A percentile compares a stretch with the other conserved stretches of the same genome.
Evolutionary conservation across 148 eudicot genomes (phyloP).

Genomic region (Fallopia convolvulus): DNA sequence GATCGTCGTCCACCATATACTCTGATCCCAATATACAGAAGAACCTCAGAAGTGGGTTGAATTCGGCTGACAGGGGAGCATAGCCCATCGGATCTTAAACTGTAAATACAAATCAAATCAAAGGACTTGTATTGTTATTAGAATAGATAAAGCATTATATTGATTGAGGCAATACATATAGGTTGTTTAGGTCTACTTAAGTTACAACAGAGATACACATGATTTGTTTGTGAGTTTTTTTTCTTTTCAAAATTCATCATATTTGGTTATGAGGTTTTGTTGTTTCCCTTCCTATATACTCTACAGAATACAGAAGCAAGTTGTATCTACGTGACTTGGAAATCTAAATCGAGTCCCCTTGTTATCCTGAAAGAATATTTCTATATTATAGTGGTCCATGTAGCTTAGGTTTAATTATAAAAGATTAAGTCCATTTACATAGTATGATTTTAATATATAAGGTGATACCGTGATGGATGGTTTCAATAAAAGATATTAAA

Average conservation of each 20-base stretch:
- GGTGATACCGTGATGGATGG: too few species aligned
- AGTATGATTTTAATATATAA: too few species aligned
- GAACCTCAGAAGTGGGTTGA: slow-evolving; percentile 26
- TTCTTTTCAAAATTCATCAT: neutral
- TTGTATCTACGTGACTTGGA: neutral
- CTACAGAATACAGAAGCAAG: neutral
- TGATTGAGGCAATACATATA: neutral
- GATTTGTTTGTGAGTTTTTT: neutral
- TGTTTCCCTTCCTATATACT: neutral
- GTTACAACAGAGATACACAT: neutral
- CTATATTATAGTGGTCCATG: too few species aligned
- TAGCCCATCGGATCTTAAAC: slow-evolving; percentile 1
- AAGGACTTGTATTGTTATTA: neutral
- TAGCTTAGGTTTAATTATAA: too few species aligned
- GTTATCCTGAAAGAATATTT: too few species aligned
- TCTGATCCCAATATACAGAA: slow-evolving; percentile 31
- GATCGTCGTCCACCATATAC: slow-evolving; percentile 20
- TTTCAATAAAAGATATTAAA: too few species aligned
- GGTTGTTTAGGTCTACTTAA: neutral
- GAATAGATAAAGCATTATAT: neutral
- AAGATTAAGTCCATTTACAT: too few species aligned
- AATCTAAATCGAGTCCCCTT: too few species aligned
- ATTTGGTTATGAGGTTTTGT: neutral
- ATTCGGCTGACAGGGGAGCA: slow-evolving; percentile 44
- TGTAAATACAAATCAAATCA: neutral